Percentiles rank a stretch among this genome's conserved stretches.
phyloP scores from a whole-genome alignment of 2,329 filamentous ascomycete genomes.

The Pseudocercospora musae region DNA sequence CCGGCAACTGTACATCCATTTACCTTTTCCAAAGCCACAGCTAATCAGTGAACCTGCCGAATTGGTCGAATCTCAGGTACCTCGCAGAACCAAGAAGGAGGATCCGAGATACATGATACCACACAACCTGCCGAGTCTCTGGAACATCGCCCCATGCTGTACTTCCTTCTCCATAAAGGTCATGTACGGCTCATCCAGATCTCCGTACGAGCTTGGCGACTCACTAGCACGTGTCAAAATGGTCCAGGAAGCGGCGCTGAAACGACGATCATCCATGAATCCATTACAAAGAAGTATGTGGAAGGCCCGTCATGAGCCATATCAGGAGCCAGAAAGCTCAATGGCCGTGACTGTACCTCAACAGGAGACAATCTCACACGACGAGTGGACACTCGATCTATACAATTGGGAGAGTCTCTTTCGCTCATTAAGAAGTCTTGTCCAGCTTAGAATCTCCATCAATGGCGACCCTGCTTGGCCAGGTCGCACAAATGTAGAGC shows the following conservation, averaged over 20 bases:
- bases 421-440: conserved; percentile 17
- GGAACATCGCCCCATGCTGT: conserved; percentile 4
- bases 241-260: not conserved
- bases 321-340: not conserved
- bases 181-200: not conserved
- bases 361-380: not conserved
- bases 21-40: conserved; percentile 2
- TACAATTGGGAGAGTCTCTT: conserved; percentile 25
- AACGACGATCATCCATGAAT: not conserved
- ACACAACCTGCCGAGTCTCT: not conserved
- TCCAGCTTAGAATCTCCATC: conserved; percentile 24
- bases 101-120: not conserved
- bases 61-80: not conserved
- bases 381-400: conserved; percentile 1
- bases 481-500: conserved; percentile 28
- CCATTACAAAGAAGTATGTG: not conserved
- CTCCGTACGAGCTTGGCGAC: not conserved
- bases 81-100: not conserved
- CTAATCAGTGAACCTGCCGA: not conserved
- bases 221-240: not conserved
- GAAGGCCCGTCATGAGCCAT: not conserved
- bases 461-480: conserved; percentile 32
- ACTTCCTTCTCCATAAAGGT: conserved; percentile 5
- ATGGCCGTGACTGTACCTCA: not conserved
- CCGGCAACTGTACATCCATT: not conserved